Base-by-base conservation (phyloP, 1,284 basidiomycete species). In the Sporisorium sorghi region DNA sequence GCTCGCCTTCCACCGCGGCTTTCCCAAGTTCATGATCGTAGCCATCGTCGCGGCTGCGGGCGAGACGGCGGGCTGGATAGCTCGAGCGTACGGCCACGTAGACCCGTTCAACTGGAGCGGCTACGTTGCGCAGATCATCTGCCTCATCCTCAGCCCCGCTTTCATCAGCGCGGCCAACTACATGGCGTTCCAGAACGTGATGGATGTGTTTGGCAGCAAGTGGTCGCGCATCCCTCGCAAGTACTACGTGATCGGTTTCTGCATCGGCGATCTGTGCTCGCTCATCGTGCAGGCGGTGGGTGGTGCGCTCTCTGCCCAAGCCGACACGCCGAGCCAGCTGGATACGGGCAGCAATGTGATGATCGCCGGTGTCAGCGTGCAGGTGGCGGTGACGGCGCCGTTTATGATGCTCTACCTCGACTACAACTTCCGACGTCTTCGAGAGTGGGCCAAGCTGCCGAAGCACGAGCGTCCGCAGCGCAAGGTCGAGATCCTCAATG, bases 141-240 rank as follows among this genome's bases (percentile, higher is more conserved):
- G 73, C 24, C 65, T 76, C 43, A 76, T 76, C 32, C 68, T 76
- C 58, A 67, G 59, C 12, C 73, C 73, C 1, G 73, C 67, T 1
- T 76, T 76, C 58, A 65, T 76, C 58, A 64, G 60, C 44, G 73
- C 73, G 9, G 68, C 61, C 69, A 72, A 73, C 61, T 76, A 76
- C 47, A 53, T 76, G 33, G 69, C 69, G 1, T 68, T 76, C 44
- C 61, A 68, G 24, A 48, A 69, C 33, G 50, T 58, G 19, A 76
- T 76, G 69, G 73, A 76, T 40, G 58, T 68, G n/a, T 66, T 58
- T 49, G 73, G 73, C 24, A 40, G 35, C 37, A 64, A 68, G 37
- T 76, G 68, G 68, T 68, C 69, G 24, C 56, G 69, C 23, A 72
- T 76, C 35, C 61, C 64, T 11, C 57, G 69, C 55, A 72, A 69